Evolutionary conservation across 306 rosid species (phyloP), one percentile per base, ranked within the genome.

Genomic region (Oxytropis ochrocephala): DNA sequence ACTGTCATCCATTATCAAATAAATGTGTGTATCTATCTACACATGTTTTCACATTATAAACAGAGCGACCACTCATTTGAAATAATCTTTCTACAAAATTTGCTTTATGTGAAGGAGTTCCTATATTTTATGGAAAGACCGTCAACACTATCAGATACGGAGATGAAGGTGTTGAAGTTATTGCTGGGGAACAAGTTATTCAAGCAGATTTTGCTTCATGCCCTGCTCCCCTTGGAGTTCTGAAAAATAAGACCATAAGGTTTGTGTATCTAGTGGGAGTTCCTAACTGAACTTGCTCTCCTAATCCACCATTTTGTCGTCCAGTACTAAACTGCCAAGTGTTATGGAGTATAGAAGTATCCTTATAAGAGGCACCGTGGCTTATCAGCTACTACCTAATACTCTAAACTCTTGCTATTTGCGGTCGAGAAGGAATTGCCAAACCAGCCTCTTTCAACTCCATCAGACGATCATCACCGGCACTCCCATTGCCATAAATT

Each of bases 171-270:
- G 92, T 89, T 56, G 97, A 79, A 73, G 80, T 85, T 67, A 91
- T 43, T 21, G 87, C 90, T 14, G 90, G 80, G 29, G 94, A 81
- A 85, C 68, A 7, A 62, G n/a, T 50, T 19, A 32, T 68, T 79
- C 95, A 70, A 32, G 91, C 95, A 18, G 96, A 94, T 67, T 74
- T 80, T 58, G 89, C 82, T 44, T 74, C 90, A 52, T 94, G 98
- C 84, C 87, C 98, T 17, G 95, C 88, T 44, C 98, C 98, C 39
- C 98, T 94, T 44, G 97, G 96, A 44, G 97, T 94, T 78, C 73
- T 94, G 38, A 94, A 94, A 79, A 87, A 79, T 75, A 83, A 75
- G 62, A 32, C 74, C 32, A 78, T 94, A 67, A 47, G 11, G 54
- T 94, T 94, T 77, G 85, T n/a, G n/a, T n/a, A n/a, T n/a, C n/a